These are phyloP conservation scores for Marvania coccoides DNA, from an alignment of 139 green algal genomes.

Conservation along the genomic window DNA sequence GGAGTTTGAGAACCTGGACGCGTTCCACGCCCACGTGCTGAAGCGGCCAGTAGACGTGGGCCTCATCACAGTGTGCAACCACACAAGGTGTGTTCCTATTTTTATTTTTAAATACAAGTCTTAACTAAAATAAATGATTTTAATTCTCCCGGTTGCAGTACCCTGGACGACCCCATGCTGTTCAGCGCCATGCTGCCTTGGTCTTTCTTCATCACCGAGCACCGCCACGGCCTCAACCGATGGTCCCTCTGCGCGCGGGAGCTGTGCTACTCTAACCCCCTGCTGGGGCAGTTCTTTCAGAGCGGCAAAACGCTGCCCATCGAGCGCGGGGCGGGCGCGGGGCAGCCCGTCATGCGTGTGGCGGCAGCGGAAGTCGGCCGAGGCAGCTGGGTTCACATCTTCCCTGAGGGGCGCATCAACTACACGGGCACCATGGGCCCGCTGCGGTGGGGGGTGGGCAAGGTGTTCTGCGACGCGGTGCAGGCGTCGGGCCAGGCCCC, in stretches of 20 bases:
- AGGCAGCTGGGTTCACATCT: constrained; percentile 84
- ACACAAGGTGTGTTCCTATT: constrained; percentile 50
- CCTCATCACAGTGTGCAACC: constrained; percentile 69
- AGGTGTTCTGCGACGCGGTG: constrained; percentile 61
- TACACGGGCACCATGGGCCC: constrained; percentile 54
- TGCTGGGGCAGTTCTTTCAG: constrained; percentile 77
- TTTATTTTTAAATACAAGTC: neutral
- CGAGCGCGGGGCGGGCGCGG: constrained; percentile 50
- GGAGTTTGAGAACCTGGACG: constrained; percentile 17
- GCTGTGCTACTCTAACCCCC: constrained; percentile 70
- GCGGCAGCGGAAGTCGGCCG: constrained; percentile 28
- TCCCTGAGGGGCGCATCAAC: constrained; percentile 75
- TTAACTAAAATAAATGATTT: neutral
- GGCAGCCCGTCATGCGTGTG: constrained; percentile 58
- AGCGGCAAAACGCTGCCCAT: constrained; percentile 82
- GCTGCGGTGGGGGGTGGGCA: constrained; percentile 72
- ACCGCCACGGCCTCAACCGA: constrained; percentile 41
- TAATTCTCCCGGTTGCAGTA: too few species aligned
- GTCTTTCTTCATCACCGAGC: constrained; percentile 65
- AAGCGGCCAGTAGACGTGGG: constrained; percentile 23
- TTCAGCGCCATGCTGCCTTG: constrained; percentile 59
- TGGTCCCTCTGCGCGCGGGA: constrained; percentile 81
- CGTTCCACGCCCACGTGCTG: constrained; percentile 22
- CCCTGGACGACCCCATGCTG: constrained; percentile 77
- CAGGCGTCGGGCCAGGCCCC: constrained; percentile 27